Evolutionary conservation across 805 yeast genomes (phyloP), one percentile per base, ranked within the genome.

Genomic region (Yarrowia porcina): DNA sequence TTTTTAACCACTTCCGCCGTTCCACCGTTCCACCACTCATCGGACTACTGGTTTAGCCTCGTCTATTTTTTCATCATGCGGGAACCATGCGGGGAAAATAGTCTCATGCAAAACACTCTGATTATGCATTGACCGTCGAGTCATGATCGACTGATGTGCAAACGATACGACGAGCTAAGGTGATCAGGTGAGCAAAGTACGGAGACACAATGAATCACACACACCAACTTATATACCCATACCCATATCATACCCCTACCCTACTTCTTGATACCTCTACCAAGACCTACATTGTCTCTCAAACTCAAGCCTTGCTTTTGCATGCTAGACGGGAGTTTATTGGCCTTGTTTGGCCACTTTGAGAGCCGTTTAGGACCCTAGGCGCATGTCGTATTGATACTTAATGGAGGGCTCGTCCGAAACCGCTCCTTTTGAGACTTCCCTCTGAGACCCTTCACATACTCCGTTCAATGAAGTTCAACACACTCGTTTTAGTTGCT

Each of bases 401-500:
- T 39, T 39, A 39, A 39, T 12, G 17, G 15, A n/a, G 11, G 28
- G 28, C 11, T n/a, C n/a, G n/a, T n/a, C n/a, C n/a, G n/a, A n/a
- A n/a, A n/a, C n/a, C n/a, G n/a, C n/a, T n/a, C n/a, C n/a, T n/a
- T n/a, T n/a, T n/a, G n/a, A n/a, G n/a, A n/a, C n/a, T n/a, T n/a
- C n/a, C n/a, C n/a, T n/a, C n/a, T n/a, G n/a, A n/a, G n/a, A n/a
- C n/a, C n/a, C n/a, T n/a, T n/a, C n/a, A n/a, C n/a, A n/a, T n/a
- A n/a, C n/a, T n/a, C n/a, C n/a, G n/a, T n/a, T n/a, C n/a, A 15
- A 52, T 52, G 59, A 52, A 52, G 27, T 17, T 27, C 59, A 6
- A 42, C 44, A 52, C 59, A 36, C 33, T 52, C 59, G 44, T 52
- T 52, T 5, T 49, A 11, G 44, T 52, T 9, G 32, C 59, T 1